Evolutionary conservation across 2,329 filamentous ascomycete genomes (phyloP).

Genomic region (Celoporthe dispersa): DNA sequence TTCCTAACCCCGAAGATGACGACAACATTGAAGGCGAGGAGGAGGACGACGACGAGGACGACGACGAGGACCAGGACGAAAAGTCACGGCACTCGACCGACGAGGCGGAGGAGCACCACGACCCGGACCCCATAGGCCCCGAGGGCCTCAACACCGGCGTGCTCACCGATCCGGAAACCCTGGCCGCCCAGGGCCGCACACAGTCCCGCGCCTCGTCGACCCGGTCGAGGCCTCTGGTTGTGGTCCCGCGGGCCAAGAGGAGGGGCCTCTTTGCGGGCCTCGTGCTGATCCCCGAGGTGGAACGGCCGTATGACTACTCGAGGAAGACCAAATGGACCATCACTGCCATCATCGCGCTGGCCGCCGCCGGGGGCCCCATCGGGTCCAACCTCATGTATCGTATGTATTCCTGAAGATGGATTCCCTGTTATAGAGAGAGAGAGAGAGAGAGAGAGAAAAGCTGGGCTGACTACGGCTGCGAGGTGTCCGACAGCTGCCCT

Average conservation of each 20-base stretch:
- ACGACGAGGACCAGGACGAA: slow-evolving; percentile 9
- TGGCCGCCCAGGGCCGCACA: slow-evolving; percentile 7
- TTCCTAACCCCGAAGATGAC: slow-evolving; percentile 4
- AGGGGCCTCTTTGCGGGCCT: slow-evolving; percentile 75
- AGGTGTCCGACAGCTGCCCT: slow-evolving; percentile 62
- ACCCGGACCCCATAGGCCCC: slow-evolving; percentile 23
- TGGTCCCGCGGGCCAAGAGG: slow-evolving; percentile 55
- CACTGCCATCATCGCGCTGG: slow-evolving; percentile 76
- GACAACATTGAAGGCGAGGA: slow-evolving; percentile 13
- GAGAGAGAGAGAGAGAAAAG: too few species aligned
- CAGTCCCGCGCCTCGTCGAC: slow-evolving; percentile 45
- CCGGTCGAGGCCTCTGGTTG: slow-evolving; percentile 42
- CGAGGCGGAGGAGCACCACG: slow-evolving; percentile 27
- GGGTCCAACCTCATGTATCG: slow-evolving; percentile 85
- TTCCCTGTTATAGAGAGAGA: too few species aligned
- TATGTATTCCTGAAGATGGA: slow-evolving; percentile 57
- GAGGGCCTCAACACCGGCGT: slow-evolving; percentile 25
- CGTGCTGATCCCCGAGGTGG: slow-evolving; percentile 77
- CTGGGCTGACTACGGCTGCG: background rate
- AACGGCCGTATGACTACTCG: slow-evolving; percentile 74
- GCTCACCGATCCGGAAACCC: slow-evolving; percentile 18
- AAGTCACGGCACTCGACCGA: slow-evolving; percentile 16
- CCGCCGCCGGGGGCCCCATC: slow-evolving; percentile 78
- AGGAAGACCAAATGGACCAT: slow-evolving; percentile 82
- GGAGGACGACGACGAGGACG: background rate